A percentile compares a stretch with the other conserved stretches of the same genome.
Evolutionary conservation across 2,329 filamentous ascomycete species (phyloP).

Genomic region (Metarhizium rileyi): DNA sequence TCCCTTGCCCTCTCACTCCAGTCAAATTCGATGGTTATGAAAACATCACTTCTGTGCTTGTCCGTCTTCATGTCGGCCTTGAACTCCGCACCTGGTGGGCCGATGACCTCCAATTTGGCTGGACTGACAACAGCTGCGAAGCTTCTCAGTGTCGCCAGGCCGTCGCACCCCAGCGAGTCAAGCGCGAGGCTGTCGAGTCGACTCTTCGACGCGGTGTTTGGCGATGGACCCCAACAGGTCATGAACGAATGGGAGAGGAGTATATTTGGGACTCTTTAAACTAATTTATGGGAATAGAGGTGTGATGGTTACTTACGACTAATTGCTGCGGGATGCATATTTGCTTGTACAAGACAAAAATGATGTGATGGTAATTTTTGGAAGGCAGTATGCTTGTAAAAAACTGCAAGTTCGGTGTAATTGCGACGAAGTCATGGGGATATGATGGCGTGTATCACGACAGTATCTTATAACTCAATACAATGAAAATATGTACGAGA

Average conservation of each 20-base stretch:
- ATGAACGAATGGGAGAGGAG: conserved; percentile 22
- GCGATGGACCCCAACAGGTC: conserved; percentile 23
- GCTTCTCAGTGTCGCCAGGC: conserved; percentile 25
- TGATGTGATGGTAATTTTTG: conserved; percentile 25
- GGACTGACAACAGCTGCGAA: conserved; percentile 31
- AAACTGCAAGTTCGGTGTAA: conserved; percentile 20
- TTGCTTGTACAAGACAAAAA: conserved; percentile 19
- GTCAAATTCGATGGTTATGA: conserved; percentile 28
- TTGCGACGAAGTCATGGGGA: conserved; percentile 16
- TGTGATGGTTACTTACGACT: conserved; percentile 13
- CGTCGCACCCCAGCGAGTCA: conserved; percentile 16
- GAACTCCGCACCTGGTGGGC: conserved; percentile 31
- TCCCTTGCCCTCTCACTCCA: conserved; percentile 24
- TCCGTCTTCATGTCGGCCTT: conserved; percentile 27
- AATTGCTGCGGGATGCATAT: conserved; percentile 18
- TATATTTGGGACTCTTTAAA: conserved; percentile 21
- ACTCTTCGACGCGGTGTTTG: conserved; percentile 24
- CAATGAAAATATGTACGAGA: neutral
- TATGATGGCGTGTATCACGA: conserved; percentile 13
- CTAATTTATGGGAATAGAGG: conserved; percentile 13
- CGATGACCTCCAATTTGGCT: conserved; percentile 30
- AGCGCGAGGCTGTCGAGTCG: conserved; percentile 22
- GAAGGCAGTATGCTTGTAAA: conserved; percentile 21
- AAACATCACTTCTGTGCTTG: conserved; percentile 29
- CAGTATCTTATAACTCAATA: conserved; percentile 7